phyloP scores from a whole-genome alignment of 768 basidiomycete genomes.

The Boletus reticuloceps region DNA sequence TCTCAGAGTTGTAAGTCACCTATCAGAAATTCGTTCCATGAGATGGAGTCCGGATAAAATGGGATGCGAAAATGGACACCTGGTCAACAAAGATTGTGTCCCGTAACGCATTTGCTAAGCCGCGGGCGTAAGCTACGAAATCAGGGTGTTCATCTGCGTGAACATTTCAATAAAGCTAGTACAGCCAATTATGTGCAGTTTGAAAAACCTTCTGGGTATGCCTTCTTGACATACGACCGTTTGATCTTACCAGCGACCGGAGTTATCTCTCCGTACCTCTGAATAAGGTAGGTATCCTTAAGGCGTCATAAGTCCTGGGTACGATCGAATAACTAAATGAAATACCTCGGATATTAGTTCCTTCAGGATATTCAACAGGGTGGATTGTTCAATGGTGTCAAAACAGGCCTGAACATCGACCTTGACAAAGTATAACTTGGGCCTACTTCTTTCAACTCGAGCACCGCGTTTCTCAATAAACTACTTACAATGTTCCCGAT shows the following conservation, averaged over 20 bases:
- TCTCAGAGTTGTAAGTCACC: slow-evolving; percentile 54
- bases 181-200: not conserved
- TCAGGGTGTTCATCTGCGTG: slow-evolving; percentile 67
- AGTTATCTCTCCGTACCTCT: slow-evolving; percentile 65
- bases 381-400: slow-evolving; percentile 91
- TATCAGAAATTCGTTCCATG: slow-evolving; percentile 16
- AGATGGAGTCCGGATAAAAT: not conserved
- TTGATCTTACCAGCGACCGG: slow-evolving; percentile 54
- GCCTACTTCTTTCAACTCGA: slow-evolving; percentile 43
- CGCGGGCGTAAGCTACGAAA: slow-evolving; percentile 67
- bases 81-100: slow-evolving; percentile 87
- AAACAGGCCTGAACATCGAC: slow-evolving; percentile 96
- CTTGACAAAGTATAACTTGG: slow-evolving; percentile 92
- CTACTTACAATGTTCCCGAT: slow-evolving; percentile 51
- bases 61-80: slow-evolving; percentile 34
- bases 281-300: slow-evolving; percentile 72
- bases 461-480: not conserved
- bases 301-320: not conserved
- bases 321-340: not conserved
- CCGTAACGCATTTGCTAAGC: slow-evolving; percentile 63
- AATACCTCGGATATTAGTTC: slow-evolving; percentile 69
- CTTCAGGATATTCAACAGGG: slow-evolving; percentile 73
- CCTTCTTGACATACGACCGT: slow-evolving; percentile 57
- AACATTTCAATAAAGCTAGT: not conserved
- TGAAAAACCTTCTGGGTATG: slow-evolving; percentile 60